phyloP scores from a whole-genome alignment of 495 filamentous ascomycete species.

The Aspergillus homomorphus region DNA sequence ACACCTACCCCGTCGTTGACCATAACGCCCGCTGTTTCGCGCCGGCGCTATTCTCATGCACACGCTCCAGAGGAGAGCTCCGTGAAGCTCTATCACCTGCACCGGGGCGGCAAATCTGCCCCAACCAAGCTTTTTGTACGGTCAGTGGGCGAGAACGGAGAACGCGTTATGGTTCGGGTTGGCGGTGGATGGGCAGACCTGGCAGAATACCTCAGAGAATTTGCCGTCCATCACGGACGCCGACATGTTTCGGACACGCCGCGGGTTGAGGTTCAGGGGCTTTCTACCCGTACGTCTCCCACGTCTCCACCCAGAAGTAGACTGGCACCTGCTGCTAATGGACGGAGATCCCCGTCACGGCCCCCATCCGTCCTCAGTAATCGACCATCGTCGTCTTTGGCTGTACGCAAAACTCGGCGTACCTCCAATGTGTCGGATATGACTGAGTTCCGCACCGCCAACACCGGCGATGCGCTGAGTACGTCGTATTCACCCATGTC shows the following conservation, averaged over 20 bases:
- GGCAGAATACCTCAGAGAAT: slow-evolving; percentile 90
- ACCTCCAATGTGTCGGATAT: slow-evolving; percentile 39
- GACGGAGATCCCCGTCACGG: slow-evolving; percentile 35
- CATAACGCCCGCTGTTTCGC: slow-evolving; percentile 58
- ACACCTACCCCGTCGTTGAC: slow-evolving; percentile 67
- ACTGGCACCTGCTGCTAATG: slow-evolving; percentile 21
- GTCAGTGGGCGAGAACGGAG: slow-evolving; percentile 82
- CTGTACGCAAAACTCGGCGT: slow-evolving; percentile 39
- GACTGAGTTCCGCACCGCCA: slow-evolving; percentile 29
- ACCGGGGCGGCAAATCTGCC: slow-evolving; percentile 72
- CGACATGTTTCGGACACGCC: slow-evolving; percentile 43
- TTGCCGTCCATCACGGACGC: slow-evolving; percentile 79
- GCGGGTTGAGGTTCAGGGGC: slow-evolving; percentile 42
- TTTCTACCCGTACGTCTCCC: slow-evolving; percentile 35
- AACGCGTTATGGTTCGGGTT: slow-evolving; percentile 95
- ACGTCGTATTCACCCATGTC: slow-evolving; percentile 34
- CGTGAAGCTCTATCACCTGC: slow-evolving; percentile 89
- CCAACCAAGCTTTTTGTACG: slow-evolving; percentile 93
- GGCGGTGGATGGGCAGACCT: slow-evolving; percentile 96
- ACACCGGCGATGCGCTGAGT: slow-evolving; percentile 25
- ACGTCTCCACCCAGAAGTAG: slow-evolving; percentile 29
- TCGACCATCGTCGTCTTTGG: slow-evolving; percentile 39
- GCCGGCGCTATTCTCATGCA: slow-evolving; percentile 35
- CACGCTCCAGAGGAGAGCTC: slow-evolving; percentile 51
- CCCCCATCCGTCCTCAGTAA: slow-evolving; percentile 36